phyloP scores from a whole-genome alignment of 768 basidiomycete genomes.

The Suillus hirtellus region DNA sequence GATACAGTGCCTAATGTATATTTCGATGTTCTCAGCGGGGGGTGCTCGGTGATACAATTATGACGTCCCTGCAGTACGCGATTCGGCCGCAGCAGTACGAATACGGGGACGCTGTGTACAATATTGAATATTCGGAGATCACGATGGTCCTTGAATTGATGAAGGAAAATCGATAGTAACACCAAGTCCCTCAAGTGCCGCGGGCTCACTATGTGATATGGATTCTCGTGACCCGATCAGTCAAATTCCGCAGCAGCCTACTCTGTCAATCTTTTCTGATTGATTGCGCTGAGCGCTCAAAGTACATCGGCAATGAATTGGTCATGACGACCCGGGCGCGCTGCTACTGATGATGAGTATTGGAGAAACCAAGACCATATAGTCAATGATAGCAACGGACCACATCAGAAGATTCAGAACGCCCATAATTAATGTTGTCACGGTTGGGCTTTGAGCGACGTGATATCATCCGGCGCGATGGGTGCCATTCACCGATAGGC shows the following conservation, averaged over 20 bases:
- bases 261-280: neutral
- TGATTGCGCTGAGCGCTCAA: neutral
- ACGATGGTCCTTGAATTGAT: neutral
- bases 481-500: neutral
- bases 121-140: neutral
- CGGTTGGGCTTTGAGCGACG: neutral
- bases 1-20: neutral
- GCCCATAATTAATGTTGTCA: neutral
- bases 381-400: conserved; percentile 1
- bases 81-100: neutral
- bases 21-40: neutral
- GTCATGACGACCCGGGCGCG: neutral
- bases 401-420: neutral
- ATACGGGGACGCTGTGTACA: neutral
- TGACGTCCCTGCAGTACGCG: neutral
- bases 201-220: neutral
- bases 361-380: neutral
- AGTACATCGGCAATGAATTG: neutral
- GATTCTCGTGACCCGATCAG: neutral
- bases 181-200: neutral
- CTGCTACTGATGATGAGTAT: neutral
- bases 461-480: neutral
- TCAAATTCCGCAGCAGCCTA: neutral
- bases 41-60: neutral
- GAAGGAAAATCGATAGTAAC: neutral